Base-by-base conservation (phyloP, 176 grass and related monocot genomes). In the Triticum turgidum region DNA sequence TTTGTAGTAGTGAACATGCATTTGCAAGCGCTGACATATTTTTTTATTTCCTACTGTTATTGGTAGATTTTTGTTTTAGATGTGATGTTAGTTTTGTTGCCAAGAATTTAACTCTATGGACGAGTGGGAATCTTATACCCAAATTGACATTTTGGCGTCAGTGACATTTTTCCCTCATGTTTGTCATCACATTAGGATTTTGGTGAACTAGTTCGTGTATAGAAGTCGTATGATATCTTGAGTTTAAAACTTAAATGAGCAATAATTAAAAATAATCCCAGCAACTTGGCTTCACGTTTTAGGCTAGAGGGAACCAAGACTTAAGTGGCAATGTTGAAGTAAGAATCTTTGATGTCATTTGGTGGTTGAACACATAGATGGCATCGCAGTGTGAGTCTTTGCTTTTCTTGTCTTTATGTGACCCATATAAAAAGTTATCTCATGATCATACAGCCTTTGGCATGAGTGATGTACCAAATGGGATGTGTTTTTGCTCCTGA, bases 21-120 rank as follows among this genome's bases (percentile, higher is more conserved):
- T 86, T 61, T 80, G 2, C 5, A 1, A 72, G 11, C 4, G 14
- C 13, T 86, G 64, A 17, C 49, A 69, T 79, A 17, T 6, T 22
- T 52, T 52, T 52, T 4, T 61, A 44, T 69, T 64, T 21, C 37
- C 2, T 47, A 27, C 45, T 38, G 6, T 65, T 44, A 77, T 78
- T 70, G 65, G 8, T 70, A 47, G 3, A 29, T 33, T 6, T 71
- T 32, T 59, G 8, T 12, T 83, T 62, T 49, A 63, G 5, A 21
- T n/a, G 27, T 49, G 38, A 88, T 42, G 42, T 4, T 24, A 9
- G 21, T 30, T 71, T 61, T 78, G 0, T 69, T 63, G 30, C 5
- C 49, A 62, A 80, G 69, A 64, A 63, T 35, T 35, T 88, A 67
- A 51, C 61, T 84, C 51, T 9, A 67, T 51, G 34, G 37, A 62